These are phyloP conservation scores for Porcisia hertigi DNA, from an alignment of 208 protist species.

Conservation along the genomic window DNA sequence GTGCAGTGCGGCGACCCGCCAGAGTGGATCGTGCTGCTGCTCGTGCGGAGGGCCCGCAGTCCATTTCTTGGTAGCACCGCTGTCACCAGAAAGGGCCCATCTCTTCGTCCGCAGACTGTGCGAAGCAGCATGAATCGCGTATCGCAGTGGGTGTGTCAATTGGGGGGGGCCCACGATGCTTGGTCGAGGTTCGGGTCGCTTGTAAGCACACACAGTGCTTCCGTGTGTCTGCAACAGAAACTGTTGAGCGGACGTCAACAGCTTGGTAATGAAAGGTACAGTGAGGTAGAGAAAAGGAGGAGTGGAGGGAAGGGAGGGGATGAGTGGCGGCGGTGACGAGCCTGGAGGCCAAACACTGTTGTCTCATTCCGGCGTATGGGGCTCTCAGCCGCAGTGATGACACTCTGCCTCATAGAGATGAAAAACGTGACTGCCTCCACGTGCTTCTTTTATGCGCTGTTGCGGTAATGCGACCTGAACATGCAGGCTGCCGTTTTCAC, in stretches of 20 bases:
- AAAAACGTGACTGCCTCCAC: too few relatives aligned
- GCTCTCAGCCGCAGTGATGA: too few relatives aligned
- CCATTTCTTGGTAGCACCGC: not conserved
- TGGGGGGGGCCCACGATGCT: not conserved
- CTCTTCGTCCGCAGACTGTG: not conserved
- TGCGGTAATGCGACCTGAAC: too few relatives aligned
- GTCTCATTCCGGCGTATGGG: not conserved
- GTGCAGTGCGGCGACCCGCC: not conserved
- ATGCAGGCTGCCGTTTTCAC: too few relatives aligned
- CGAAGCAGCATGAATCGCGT: not conserved
- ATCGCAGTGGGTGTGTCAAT: too few relatives aligned
- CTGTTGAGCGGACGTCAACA: not conserved
- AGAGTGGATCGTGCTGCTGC: not conserved
- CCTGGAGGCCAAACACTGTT: not conserved
- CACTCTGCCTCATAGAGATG: too few relatives aligned
- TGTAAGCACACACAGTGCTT: not conserved
- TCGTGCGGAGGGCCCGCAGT: not conserved
- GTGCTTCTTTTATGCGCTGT: too few relatives aligned
- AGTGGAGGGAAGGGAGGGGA: too few relatives aligned
- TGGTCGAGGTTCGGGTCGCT: not conserved
- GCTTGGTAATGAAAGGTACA: not conserved
- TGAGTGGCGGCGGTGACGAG: not conserved
- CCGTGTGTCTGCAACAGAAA: not conserved
- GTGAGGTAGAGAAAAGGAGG: not conserved
- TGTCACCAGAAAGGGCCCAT: not conserved